Conservation (phyloP, 2,329 filamentous ascomycete species). For the Celoporthe dispersa region DNA sequence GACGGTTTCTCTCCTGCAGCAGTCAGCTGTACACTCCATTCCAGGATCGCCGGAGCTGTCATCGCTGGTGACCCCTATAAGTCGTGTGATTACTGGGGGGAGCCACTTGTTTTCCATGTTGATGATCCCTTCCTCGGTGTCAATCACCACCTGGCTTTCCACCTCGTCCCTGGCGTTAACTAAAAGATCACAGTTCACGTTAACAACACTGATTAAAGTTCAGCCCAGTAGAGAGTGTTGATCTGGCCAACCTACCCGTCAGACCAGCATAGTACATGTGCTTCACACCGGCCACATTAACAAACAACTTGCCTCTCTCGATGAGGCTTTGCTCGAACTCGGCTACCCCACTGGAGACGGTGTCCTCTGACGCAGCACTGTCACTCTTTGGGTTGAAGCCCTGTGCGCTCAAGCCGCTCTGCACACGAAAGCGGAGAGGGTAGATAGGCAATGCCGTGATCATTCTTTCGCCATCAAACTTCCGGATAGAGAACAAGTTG, state of each 20-base stretch:
- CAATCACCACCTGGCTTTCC: constrained; percentile 38
- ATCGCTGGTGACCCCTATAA: background rate
- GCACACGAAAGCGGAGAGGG: constrained; percentile 32
- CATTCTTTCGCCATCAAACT: constrained; percentile 35
- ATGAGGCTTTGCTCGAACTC: background rate
- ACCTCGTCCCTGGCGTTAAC: constrained; percentile 33
- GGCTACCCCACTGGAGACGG: background rate
- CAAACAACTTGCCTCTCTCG: constrained; percentile 24
- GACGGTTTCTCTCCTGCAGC: constrained; percentile 1
- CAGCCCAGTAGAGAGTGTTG: too few species aligned
- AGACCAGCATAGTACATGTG: constrained; percentile 36
- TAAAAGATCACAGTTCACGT: too few species aligned
- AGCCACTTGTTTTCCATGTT: too few species aligned
- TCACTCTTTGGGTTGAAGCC: too few species aligned
- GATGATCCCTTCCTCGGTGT: constrained; percentile 31
- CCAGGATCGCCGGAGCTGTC: background rate
- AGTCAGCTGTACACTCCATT: background rate
- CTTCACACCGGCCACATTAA: constrained; percentile 21
- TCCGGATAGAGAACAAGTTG: constrained; percentile 32
- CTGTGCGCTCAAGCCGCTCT: background rate
- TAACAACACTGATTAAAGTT: too few species aligned
- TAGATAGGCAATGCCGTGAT: constrained; percentile 36
- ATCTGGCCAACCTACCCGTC: constrained; percentile 16
- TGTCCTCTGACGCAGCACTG: too few species aligned
- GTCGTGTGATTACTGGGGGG: too few species aligned